Evolutionary conservation across 2,329 filamentous ascomycete genomes (phyloP).

Genomic region (Microsporum audouinii): DNA sequence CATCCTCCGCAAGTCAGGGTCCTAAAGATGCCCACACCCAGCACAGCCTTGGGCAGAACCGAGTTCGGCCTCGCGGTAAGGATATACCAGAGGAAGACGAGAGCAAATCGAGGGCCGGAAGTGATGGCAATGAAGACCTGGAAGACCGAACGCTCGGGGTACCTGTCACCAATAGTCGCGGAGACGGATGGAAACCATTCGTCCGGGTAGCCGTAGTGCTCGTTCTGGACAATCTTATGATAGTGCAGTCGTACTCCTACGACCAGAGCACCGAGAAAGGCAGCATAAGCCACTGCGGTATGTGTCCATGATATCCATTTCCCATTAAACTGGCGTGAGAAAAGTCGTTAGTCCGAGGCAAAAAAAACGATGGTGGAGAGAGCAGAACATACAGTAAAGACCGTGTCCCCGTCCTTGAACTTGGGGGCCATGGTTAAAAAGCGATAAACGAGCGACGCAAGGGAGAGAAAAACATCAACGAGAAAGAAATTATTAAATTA

Average conservation of each 20-base stretch:
- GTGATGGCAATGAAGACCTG: slow-evolving; percentile 96
- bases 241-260: slow-evolving; percentile 78
- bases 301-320: slow-evolving; percentile 86
- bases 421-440: slow-evolving; percentile 46
- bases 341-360: neutral
- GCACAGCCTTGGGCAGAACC: slow-evolving; percentile 69
- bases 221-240: slow-evolving; percentile 94
- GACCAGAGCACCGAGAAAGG: slow-evolving; percentile 75
- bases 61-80: slow-evolving; percentile 66
- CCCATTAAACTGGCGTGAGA: slow-evolving; percentile 53
- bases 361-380: neutral
- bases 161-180: slow-evolving; percentile 91
- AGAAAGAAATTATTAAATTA: slow-evolving; percentile 17
- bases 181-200: slow-evolving; percentile 98
- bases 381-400: slow-evolving; percentile 43
- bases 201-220: slow-evolving; percentile 85
- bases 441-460: slow-evolving; percentile 15
- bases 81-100: slow-evolving; percentile 86
- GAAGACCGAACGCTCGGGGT: slow-evolving; percentile 92
- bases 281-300: slow-evolving; percentile 67
- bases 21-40: slow-evolving; percentile 67
- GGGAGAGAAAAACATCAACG: slow-evolving; percentile 18
- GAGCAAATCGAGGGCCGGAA: slow-evolving; percentile 80
- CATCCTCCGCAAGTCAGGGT: slow-evolving; percentile 93
- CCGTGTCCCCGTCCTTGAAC: slow-evolving; percentile 51